A percentile compares a stretch with the other conserved stretches of the same genome.
Evolutionary conservation across 2,329 filamentous ascomycete species (phyloP).

Genomic region (Boeremia lycopersici): DNA sequence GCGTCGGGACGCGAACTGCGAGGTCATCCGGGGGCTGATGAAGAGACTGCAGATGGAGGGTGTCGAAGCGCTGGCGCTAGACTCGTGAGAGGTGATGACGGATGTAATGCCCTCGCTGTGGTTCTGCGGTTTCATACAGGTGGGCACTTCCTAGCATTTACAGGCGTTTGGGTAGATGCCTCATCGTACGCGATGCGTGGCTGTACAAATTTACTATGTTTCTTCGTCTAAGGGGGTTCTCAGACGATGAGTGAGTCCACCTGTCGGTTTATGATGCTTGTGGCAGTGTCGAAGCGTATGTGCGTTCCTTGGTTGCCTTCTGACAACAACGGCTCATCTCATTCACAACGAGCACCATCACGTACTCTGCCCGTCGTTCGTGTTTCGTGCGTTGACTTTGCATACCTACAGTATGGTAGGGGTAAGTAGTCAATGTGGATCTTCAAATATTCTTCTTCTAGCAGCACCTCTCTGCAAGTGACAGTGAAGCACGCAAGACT

Average conservation of each 20-base stretch:
- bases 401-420: no score
- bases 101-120: neutral
- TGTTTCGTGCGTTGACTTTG: no score
- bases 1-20: constrained; percentile 28
- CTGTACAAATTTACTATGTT: constrained; percentile 1
- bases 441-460: no score
- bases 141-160: constrained; percentile 1
- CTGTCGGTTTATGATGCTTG: neutral
- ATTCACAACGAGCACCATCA: neutral
- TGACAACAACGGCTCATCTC: neutral
- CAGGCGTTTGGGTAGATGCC: constrained; percentile 9
- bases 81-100: neutral
- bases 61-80: constrained; percentile 24
- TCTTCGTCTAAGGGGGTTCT: neutral
- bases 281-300: neutral
- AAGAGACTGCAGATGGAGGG: constrained; percentile 35
- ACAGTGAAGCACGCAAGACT: no score
- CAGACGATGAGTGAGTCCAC: neutral
- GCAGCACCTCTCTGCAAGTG: no score
- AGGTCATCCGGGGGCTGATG: constrained; percentile 28
- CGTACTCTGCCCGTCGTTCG: no score
- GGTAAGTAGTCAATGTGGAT: no score
- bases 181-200: constrained; percentile 12
- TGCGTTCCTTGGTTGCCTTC: neutral
- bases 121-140: neutral